Conservation (phyloP, 2,329 filamentous ascomycete genomes). For the Cladosporium cucumerinum region DNA sequence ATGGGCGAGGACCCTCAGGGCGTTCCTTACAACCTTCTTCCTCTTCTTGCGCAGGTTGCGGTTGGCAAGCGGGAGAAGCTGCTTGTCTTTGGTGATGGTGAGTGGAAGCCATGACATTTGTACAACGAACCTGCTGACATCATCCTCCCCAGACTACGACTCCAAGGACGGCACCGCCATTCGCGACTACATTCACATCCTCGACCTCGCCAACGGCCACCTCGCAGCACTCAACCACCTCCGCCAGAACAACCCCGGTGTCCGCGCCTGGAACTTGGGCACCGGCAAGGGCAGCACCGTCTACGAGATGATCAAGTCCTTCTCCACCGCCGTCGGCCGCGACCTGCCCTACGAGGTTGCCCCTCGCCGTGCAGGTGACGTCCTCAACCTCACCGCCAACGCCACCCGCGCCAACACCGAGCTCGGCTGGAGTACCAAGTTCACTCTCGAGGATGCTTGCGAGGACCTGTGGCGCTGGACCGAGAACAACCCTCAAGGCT, state of each 20-base stretch:
- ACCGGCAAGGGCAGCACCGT: conserved; percentile 94
- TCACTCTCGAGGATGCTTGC: conserved; percentile 88
- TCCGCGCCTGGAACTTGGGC: conserved; percentile 94
- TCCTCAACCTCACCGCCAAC: conserved; percentile 91
- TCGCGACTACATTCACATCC: conserved; percentile 96
- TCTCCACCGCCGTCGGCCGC: conserved; percentile 79
- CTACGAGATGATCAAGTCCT: conserved; percentile 95
- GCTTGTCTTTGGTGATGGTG: conserved; percentile 89
- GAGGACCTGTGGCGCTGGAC: conserved; percentile 96
- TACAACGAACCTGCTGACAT: conserved; percentile 24
- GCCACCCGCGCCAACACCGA: conserved; percentile 82
- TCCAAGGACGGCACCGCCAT: conserved; percentile 91
- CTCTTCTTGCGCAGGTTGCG: conserved; percentile 90
- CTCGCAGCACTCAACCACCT: conserved; percentile 88
- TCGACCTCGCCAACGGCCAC: conserved; percentile 84
- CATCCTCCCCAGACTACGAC: conserved; percentile 65
- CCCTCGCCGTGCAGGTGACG: conserved; percentile 78
- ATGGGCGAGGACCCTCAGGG: conserved; percentile 98
- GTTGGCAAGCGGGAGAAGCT: conserved; percentile 93
- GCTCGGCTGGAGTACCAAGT: conserved; percentile 86
- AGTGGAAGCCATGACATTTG: conserved; percentile 32
- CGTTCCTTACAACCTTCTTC: conserved; percentile 91
- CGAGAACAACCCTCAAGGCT: conserved; percentile 91
- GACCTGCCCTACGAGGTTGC: conserved; percentile 85
- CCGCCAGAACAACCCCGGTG: conserved; percentile 76